phyloP scores from a whole-genome alignment of 257 asterid species.

The Salvia splendens region DNA sequence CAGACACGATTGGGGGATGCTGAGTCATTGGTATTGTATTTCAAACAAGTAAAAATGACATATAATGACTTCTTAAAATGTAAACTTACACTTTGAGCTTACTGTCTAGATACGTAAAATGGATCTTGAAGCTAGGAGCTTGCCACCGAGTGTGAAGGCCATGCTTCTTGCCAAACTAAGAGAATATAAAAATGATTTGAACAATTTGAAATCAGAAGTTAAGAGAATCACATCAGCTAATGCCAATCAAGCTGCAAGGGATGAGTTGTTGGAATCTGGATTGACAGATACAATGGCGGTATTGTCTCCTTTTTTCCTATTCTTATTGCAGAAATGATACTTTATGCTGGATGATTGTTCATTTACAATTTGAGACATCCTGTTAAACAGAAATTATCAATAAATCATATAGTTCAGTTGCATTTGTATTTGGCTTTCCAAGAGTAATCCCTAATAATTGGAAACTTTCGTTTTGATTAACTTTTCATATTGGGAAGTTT shows the following conservation, averaged over 20 bases:
- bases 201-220: slow-evolving; percentile 69
- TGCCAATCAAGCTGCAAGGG: slow-evolving; percentile 62
- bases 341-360: neutral
- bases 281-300: slow-evolving; percentile 65
- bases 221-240: slow-evolving; percentile 65
- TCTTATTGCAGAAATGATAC: neutral
- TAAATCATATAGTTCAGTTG: neutral
- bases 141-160: slow-evolving; percentile 73
- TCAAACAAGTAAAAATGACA: neutral
- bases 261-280: slow-evolving; percentile 75
- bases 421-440: too few relatives aligned
- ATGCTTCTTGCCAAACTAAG: slow-evolving; percentile 74
- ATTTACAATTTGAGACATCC: neutral
- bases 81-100: slow-evolving; percentile 12
- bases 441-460: too few relatives aligned
- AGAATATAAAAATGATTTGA: slow-evolving; percentile 78
- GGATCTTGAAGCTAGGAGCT: slow-evolving; percentile 91
- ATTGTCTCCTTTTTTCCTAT: slow-evolving; percentile 20
- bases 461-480: too few relatives aligned
- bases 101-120: slow-evolving; percentile 70
- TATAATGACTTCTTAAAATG: neutral
- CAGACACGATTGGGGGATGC: slow-evolving; percentile 60
- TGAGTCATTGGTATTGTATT: slow-evolving; percentile 55
- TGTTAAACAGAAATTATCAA: neutral
- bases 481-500: neutral